These are phyloP conservation scores for Ganoderma meredithae DNA, from an alignment of 1,284 basidiomycete genomes.

Conservation along the genomic window DNA sequence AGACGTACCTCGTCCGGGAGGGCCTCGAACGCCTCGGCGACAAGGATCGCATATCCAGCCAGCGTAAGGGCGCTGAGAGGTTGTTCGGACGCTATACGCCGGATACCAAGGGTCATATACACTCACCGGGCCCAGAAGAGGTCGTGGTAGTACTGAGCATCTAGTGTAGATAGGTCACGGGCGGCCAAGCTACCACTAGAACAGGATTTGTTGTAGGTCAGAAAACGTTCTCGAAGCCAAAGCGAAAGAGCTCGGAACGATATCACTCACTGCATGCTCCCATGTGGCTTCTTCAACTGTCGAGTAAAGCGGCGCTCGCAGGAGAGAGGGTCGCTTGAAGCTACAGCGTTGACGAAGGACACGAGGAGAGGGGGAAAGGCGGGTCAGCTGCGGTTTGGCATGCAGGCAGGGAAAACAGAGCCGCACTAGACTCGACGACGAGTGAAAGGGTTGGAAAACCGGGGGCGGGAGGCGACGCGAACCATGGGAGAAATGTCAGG, in stretches of 20 bases:
- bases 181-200: slow-evolving; percentile 7
- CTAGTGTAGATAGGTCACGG: slow-evolving; percentile 21
- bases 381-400: neutral
- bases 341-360: neutral
- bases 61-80: slow-evolving; percentile 20
- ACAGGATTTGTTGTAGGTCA: neutral
- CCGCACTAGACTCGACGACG: neutral
- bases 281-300: neutral
- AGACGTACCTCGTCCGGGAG: slow-evolving; percentile 27
- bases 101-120: neutral
- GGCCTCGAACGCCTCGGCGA: slow-evolving; percentile 25
- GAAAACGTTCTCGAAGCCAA: neutral
- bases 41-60: slow-evolving; percentile 25
- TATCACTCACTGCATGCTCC: slow-evolving; percentile 1
- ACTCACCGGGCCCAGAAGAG: slow-evolving; percentile 26
- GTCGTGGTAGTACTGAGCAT: slow-evolving; percentile 26
- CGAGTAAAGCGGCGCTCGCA: neutral
- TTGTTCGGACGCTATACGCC: neutral
- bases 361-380: neutral
- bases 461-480: neutral
- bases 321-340: neutral
- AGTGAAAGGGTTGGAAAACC: neutral
- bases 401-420: neutral
- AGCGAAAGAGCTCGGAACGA: neutral
- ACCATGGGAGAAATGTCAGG: slow-evolving; percentile 1